phyloP scores from a whole-genome alignment of 805 yeast genomes.

The Cyberlindnera subsufficiens region DNA sequence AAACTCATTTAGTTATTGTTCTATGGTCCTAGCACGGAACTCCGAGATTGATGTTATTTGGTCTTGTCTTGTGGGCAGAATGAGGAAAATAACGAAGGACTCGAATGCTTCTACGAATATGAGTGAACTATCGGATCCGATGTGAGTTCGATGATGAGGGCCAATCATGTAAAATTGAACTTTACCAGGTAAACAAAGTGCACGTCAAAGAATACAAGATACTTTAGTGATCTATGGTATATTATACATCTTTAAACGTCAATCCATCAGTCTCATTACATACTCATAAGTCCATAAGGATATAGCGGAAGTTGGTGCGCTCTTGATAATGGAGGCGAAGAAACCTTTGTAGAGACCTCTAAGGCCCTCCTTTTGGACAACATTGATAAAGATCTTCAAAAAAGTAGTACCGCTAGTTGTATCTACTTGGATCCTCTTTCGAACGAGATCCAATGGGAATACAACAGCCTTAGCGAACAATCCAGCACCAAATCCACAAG shows the following conservation, averaged over 20 bases:
- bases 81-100: too few species aligned
- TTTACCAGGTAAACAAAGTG: too few species aligned
- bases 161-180: too few species aligned
- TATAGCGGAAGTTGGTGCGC: slow-evolving; percentile 72
- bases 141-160: too few species aligned
- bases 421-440: slow-evolving; percentile 71
- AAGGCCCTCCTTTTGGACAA: slow-evolving; percentile 53
- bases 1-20: too few species aligned
- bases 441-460: slow-evolving; percentile 81
- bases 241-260: not conserved
- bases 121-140: too few species aligned
- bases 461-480: slow-evolving; percentile 62
- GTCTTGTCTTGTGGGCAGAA: too few species aligned
- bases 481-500: slow-evolving; percentile 76
- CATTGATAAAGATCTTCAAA: slow-evolving; percentile 21
- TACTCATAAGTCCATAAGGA: slow-evolving; percentile 52
- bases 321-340: slow-evolving; percentile 61
- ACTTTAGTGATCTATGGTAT: not conserved
- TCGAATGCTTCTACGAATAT: too few species aligned
- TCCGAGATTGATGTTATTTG: too few species aligned
- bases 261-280: slow-evolving; percentile 3
- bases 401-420: slow-evolving; percentile 9
- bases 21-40: too few species aligned
- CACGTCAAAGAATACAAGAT: too few species aligned
- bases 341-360: slow-evolving; percentile 73